phyloP scores from a whole-genome alignment of 192 early-diverging fungal species.

The Umbelopsis ramanniana region DNA sequence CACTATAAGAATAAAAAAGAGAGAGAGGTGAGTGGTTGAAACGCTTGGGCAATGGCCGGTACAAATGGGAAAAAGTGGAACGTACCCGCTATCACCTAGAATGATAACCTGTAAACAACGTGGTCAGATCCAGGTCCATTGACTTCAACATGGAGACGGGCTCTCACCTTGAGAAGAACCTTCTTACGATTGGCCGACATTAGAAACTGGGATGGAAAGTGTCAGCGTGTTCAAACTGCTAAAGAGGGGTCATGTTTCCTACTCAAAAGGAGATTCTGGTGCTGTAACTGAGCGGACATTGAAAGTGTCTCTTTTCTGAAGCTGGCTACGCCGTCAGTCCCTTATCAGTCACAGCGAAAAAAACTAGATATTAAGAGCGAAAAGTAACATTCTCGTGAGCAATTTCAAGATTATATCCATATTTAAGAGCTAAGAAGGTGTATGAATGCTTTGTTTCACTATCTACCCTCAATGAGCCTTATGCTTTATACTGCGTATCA shows the following conservation, averaged over 20 bases:
- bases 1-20: constrained; percentile 51
- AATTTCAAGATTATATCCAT: too few species aligned
- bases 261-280: neutral
- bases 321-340: too few species aligned
- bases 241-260: neutral
- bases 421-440: too few species aligned
- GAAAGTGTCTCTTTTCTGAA: too few species aligned
- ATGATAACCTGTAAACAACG: constrained; percentile 69
- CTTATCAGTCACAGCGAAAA: too few species aligned
- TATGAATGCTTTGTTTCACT: too few species aligned
- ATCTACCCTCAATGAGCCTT: too few species aligned
- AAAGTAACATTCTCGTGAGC: too few species aligned
- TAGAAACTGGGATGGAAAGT: neutral
- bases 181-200: constrained; percentile 40
- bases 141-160: neutral
- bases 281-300: too few species aligned
- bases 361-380: too few species aligned
- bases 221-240: neutral
- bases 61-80: neutral
- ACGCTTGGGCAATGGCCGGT: neutral
- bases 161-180: constrained; percentile 54
- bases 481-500: too few species aligned
- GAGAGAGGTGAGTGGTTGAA: neutral
- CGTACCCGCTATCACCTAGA: constrained; percentile 82
- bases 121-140: neutral